phyloP scores from a whole-genome alignment of 306 rosid species.

The Quercus berberidifolia region DNA sequence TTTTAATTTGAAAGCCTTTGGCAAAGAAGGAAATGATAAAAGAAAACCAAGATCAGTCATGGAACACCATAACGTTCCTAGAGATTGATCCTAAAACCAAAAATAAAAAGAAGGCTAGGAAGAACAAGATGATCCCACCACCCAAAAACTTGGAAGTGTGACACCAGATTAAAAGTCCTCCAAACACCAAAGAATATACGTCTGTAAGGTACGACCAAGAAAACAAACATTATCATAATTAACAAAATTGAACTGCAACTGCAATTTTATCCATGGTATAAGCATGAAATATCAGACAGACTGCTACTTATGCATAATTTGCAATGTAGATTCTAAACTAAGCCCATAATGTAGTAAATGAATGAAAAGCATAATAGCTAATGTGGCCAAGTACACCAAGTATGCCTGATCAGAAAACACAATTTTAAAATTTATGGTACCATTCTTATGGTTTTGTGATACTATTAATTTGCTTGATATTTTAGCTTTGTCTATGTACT shows the following conservation, averaged over 20 bases:
- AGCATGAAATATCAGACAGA: conserved; percentile 32
- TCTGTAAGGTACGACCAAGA: neutral
- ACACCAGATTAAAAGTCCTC: neutral
- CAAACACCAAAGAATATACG: neutral
- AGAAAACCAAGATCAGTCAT: neutral
- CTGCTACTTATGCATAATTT: neutral
- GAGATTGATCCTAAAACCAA: neutral
- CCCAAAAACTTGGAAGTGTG: neutral
- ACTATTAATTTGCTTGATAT: neutral
- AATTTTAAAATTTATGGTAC: neutral
- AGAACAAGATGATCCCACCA: neutral
- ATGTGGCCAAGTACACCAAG: neutral
- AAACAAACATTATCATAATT: neutral
- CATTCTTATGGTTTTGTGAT: neutral
- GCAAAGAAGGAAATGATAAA: neutral
- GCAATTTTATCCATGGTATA: conserved; percentile 90
- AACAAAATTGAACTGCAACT: conserved; percentile 93
- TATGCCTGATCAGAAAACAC: neutral
- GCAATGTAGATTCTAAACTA: neutral
- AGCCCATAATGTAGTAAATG: neutral
- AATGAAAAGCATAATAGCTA: neutral
- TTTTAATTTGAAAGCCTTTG: neutral
- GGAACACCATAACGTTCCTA: neutral
- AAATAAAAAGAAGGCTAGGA: neutral
- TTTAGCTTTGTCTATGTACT: too few species aligned